Percentiles rank a stretch among this genome's conserved stretches.
Conservation (phyloP, 1,284 basidiomycete genomes). For the Albatrellus sp. region DNA sequence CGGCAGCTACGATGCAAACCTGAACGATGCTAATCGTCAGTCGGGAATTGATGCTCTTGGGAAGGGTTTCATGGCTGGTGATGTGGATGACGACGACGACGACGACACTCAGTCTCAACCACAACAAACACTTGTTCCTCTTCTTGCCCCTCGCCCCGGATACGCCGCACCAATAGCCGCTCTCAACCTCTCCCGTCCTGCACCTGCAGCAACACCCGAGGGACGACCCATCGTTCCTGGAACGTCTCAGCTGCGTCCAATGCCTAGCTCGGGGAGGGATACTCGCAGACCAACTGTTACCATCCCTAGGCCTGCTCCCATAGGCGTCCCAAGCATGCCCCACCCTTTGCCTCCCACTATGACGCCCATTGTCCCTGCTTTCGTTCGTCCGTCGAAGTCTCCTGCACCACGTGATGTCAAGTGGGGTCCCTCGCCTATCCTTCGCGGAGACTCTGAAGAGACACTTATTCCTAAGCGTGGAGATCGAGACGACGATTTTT, state of each 20-base stretch:
- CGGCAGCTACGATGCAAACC: conserved; percentile 51
- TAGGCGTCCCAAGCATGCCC: conserved; percentile 32
- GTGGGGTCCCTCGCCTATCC: conserved; percentile 41
- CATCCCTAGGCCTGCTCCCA: conserved; percentile 16
- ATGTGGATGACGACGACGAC: conserved; percentile 25
- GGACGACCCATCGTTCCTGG: conserved; percentile 35
- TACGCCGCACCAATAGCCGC: conserved; percentile 33
- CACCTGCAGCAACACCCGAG: conserved; percentile 50
- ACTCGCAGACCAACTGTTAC: conserved; percentile 11
- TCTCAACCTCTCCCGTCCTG: conserved; percentile 48
- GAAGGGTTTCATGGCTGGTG: conserved; percentile 35
- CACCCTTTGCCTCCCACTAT: conserved; percentile 66
- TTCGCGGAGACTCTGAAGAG: conserved; percentile 58
- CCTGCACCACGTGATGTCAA: conserved; percentile 30
- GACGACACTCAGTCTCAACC: conserved; percentile 26
- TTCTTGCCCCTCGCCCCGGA: conserved; percentile 40
- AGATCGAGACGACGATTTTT: conserved; percentile 70
- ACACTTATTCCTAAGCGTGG: conserved; percentile 51
- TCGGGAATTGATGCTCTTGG: conserved; percentile 43
- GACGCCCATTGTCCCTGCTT: conserved; percentile 66
- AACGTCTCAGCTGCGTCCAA: conserved; percentile 24
- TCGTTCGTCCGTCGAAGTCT: conserved; percentile 48
- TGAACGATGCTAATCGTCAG: conserved; percentile 30
- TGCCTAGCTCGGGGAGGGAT: conserved; percentile 6
- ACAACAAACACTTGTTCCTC: conserved; percentile 26